Evolutionary conservation across 2,329 filamentous ascomycete genomes (phyloP), one percentile per base, ranked within the genome.

Genomic region (Fusarium caatingaense): DNA sequence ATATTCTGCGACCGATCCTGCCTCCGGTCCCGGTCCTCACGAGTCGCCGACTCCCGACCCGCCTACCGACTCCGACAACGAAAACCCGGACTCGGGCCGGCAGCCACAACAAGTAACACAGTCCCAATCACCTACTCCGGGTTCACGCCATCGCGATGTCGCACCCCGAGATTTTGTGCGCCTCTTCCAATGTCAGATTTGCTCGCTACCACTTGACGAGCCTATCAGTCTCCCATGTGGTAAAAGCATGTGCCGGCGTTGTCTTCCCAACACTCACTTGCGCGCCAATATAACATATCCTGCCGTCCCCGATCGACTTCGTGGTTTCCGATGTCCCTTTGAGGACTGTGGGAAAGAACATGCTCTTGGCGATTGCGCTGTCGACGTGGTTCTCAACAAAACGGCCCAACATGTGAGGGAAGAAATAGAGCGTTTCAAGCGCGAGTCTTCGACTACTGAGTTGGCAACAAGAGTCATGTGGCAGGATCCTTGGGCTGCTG

Each of bases 141-240:
- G 49, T 10, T 18, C 50, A 41, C 51, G 47, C 12, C 68, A 71
- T 47, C 68, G 68, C 32, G 50, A 72, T 45, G 68, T 74, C 25
- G 32, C 44, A 9, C 70, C 77, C 6, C 77, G 78, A 25, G 73
- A 78, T n/a, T 72, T 80, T 20, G 75, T 97, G 66, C 90, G 90
- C 45, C 82, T 96, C 42, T 85, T 96, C 56, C 93, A 97, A 80
- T 98, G 94, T 77, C 86, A 86, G 13, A 82, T 87, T 67, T 97
- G 94, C 78, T 92, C 90, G 6, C 83, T 83, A 45, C 90, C 91
- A 2, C 83, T 96, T 30, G 84, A 81, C 47, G 84, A 88, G 11
- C 92, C 94, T 8, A 85, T 93, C 60, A 92, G 92, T 1, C 82
- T 97, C 7, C 93, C 94, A 8, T 98, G 94, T 77, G 93, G 94